Evolutionary conservation across 2,329 filamentous ascomycete species (phyloP), one percentile per base, ranked within the genome.

Genomic region (Fusarium tjaetaba): DNA sequence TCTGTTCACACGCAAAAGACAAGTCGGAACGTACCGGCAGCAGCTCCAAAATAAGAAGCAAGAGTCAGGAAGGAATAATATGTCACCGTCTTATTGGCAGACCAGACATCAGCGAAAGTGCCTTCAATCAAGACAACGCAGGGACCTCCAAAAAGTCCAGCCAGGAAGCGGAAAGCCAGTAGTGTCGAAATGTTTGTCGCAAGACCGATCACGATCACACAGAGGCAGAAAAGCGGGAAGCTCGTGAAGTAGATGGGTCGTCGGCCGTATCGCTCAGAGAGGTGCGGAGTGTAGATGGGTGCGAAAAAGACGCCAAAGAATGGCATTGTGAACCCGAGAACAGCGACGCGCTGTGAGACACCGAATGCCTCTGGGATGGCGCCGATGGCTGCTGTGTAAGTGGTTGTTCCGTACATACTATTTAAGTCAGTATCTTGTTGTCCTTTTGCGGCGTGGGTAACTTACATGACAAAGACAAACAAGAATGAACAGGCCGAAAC

Each of bases 251-350:
- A 61, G 11, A 61, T 53, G 0, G 57, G 57, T 42, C 57, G 57
- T 22, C 57, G 57, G 18, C 57, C 57, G 8, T 41, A 42, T n/a
- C 46, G 22, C 15, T 61, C 57, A 10, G 57, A 26, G 22, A 61
- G 48, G 15, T 61, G 57, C 2, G 57, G 57, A n/a, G 57, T 61
- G 22, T 61, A 61, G 7, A 61, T 26, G 4, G 57, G 57, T 7
- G 57, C 57, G 7, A 61, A 61, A 20, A 61, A 61, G 0, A 61
- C 57, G 18, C 57, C 57, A 42, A 61, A 61, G 46, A 61, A 61
- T 3, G 57, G 57, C 46, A 61, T 26, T 1, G 57, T 26, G 11
- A 55, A 61, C 4, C 46, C 57, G 11, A 61, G 46, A 11, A 55
- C 28, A 3, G 46, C 46, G 4, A 61, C 43, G 4, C 46, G 57